phyloP scores from a whole-genome alignment of 768 basidiomycete species.

The Obba rivulosa region DNA sequence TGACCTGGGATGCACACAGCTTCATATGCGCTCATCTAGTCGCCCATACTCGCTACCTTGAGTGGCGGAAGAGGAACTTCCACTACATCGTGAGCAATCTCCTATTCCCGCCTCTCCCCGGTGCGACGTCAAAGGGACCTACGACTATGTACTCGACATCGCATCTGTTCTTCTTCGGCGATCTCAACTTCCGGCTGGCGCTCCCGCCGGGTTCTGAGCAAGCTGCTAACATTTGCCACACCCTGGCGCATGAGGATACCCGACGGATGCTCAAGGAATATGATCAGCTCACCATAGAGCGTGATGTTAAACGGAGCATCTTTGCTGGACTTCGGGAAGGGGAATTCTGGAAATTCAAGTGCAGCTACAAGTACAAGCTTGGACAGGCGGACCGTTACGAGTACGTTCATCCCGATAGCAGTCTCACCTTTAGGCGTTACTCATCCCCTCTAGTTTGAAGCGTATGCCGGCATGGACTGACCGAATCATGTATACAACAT shows the following conservation, averaged over 20 bases:
- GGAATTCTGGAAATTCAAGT: constrained; percentile 83
- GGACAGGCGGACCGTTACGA: constrained; percentile 82
- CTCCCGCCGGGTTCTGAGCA: constrained; percentile 47
- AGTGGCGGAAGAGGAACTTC: constrained; percentile 70
- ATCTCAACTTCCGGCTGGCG: constrained; percentile 87
- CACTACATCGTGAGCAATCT: constrained; percentile 75
- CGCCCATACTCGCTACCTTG: constrained; percentile 65
- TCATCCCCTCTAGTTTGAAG: constrained; percentile 39
- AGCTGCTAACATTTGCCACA: constrained; percentile 11
- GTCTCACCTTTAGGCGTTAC: neutral
- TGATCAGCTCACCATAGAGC: constrained; percentile 67
- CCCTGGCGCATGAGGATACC: constrained; percentile 34
- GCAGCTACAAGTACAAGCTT: constrained; percentile 83
- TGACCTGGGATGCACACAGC: constrained; percentile 31
- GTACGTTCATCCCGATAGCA: constrained; percentile 32
- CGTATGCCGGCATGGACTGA: constrained; percentile 92
- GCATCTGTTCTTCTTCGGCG: constrained; percentile 90
- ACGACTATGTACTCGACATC: constrained; percentile 79
- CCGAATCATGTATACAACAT: constrained; percentile 79
- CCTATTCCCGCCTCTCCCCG: constrained; percentile 58
- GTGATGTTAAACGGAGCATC: constrained; percentile 49
- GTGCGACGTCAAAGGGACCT: constrained; percentile 27
- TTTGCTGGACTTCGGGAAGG: constrained; percentile 78
- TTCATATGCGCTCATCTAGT: constrained; percentile 93
- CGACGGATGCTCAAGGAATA: constrained; percentile 62